Percentiles rank a stretch among this genome's conserved stretches.
Conservation (phyloP, 345 rosid genomes). For the Populus alba region DNA sequence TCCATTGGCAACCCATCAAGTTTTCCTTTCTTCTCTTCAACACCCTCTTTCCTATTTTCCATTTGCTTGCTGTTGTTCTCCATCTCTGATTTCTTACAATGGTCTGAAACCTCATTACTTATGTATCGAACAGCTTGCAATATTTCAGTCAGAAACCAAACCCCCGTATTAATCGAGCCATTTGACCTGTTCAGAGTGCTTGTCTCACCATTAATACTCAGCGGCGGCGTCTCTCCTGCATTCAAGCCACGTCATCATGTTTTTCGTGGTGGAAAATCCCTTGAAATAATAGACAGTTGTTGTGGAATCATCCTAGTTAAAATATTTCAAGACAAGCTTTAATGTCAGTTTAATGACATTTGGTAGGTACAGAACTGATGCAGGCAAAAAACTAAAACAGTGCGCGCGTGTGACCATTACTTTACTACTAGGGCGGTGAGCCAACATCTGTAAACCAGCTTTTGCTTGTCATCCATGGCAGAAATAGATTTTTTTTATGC, state of each 20-base stretch:
- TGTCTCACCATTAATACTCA: background rate
- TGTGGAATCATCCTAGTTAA: background rate
- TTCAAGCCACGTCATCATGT: background rate
- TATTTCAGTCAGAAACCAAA: constrained; percentile 3
- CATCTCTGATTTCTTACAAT: background rate
- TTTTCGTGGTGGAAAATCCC: background rate
- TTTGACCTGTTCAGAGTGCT: constrained; percentile 2
- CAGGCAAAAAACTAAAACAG: background rate
- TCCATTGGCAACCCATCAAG: constrained; percentile 41
- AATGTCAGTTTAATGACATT: background rate
- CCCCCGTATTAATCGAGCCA: background rate
- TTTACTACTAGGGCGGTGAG: no score
- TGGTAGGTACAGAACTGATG: background rate
- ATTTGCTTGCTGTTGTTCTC: constrained; percentile 2
- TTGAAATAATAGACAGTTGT: background rate
- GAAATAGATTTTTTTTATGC: no score
- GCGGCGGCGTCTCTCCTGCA: background rate
- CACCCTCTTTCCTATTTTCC: background rate
- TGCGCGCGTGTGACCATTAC: background rate
- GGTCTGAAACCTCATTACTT: background rate
- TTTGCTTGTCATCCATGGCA: no score
- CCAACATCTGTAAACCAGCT: no score
- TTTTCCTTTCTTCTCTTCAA: constrained; percentile 2
- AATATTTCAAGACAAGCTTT: background rate
- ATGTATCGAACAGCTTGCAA: background rate